phyloP scores from a whole-genome alignment of 1,139 yeast genomes.

The Candida pseudoviswanathii region DNA sequence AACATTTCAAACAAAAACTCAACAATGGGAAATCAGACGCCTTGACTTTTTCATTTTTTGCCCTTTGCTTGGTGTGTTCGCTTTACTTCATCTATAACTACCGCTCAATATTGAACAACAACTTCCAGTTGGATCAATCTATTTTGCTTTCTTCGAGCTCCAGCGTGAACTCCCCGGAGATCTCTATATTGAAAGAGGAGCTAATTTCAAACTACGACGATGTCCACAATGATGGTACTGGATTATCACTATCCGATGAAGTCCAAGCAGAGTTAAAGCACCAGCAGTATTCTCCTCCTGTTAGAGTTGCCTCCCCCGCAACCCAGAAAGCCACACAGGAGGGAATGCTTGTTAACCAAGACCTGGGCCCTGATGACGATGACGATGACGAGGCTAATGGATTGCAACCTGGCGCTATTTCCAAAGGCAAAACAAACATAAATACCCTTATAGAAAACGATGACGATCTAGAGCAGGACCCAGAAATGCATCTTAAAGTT shows the following conservation, averaged over 20 bases:
- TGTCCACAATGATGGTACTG: conserved; percentile 3
- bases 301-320: conserved; percentile 14
- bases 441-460: background rate
- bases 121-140: conserved; percentile 9
- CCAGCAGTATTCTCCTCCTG: background rate
- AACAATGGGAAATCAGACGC: conserved; percentile 3
- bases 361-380: background rate
- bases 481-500: conserved; percentile 14
- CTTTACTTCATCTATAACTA: conserved; percentile 1
- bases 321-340: conserved; percentile 27
- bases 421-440: background rate
- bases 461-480: conserved; percentile 16
- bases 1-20: background rate
- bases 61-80: background rate
- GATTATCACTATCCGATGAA: conserved; percentile 3
- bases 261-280: conserved; percentile 6
- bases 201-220: background rate
- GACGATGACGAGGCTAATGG: background rate
- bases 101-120: background rate
- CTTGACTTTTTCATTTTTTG: background rate
- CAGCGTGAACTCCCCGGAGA: conserved; percentile 1
- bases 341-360: background rate
- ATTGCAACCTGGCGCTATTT: too few relatives aligned
- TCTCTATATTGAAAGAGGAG: conserved; percentile 3
- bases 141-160: conserved; percentile 8